Percentiles rank a stretch among this genome's conserved stretches.
Conservation (phyloP, 1,139 yeast species). For the Meyerozyma sp. region DNA sequence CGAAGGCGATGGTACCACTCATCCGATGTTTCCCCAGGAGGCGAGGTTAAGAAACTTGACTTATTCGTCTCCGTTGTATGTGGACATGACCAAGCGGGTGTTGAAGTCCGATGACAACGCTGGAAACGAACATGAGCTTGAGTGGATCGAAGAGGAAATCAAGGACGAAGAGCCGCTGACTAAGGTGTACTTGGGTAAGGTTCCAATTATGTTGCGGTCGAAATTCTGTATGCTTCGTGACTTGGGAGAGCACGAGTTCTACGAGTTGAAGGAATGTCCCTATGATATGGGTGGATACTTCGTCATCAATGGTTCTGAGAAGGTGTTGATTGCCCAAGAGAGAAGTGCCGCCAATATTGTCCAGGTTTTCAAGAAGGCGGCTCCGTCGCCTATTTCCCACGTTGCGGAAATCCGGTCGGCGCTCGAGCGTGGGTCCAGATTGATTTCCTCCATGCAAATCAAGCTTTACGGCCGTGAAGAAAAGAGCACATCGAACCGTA, state of each 20-base stretch:
- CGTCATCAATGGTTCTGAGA: conserved; percentile 96
- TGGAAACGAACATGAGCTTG: conserved; percentile 57
- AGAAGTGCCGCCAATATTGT: conserved; percentile 97
- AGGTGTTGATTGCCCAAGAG: conserved; percentile 97
- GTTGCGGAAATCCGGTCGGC: conserved; percentile 97
- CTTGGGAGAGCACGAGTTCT: conserved; percentile 89
- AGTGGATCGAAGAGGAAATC: conserved; percentile 58
- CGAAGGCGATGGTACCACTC: conserved; percentile 99
- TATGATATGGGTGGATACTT: conserved; percentile 99
- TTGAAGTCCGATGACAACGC: conserved; percentile 73
- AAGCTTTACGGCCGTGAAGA: conserved; percentile 84
- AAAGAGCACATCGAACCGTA: conserved; percentile 66
- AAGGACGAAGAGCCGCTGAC: conserved; percentile 57
- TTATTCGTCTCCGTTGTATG: conserved; percentile 91
- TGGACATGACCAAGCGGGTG: conserved; percentile 90
- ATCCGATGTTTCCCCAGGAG: conserved; percentile 97
- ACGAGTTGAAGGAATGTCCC: conserved; percentile 96
- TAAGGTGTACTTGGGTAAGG: conserved; percentile 89
- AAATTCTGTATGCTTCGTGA: conserved; percentile 93
- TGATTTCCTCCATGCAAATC: conserved; percentile 90
- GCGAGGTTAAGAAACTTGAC: conserved; percentile 95
- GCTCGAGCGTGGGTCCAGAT: conserved; percentile 91
- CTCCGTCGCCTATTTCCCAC: conserved; percentile 94
- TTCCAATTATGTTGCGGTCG: conserved; percentile 96
- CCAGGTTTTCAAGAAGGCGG: conserved; percentile 96